A percentile compares a stretch with the other conserved stretches of the same genome.
Evolutionary conservation across 2,329 filamentous ascomycete genomes (phyloP).

Genomic region (Cladosporium velox): DNA sequence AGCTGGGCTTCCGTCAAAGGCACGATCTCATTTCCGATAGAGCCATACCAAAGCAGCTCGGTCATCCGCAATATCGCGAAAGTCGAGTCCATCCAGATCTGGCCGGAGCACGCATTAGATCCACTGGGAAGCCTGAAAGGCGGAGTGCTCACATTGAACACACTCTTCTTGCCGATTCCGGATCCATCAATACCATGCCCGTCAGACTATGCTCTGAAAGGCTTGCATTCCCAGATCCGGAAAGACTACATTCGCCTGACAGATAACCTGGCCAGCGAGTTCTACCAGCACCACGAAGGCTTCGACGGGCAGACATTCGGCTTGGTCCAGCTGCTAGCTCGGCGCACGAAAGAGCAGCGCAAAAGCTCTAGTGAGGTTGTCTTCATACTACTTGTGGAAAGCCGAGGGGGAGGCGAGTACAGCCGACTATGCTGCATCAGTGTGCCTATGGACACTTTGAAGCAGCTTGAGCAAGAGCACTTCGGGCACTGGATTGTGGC

Average conservation of each 20-base stretch:
- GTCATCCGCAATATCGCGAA: conserved; percentile 4
- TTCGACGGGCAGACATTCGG: conserved; percentile 15
- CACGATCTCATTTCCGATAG: neutral
- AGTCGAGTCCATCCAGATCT: conserved; percentile 7
- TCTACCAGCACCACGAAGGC: conserved; percentile 17
- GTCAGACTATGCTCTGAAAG: neutral
- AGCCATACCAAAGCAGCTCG: neutral
- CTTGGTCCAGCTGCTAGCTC: conserved; percentile 8
- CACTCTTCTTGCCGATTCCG: neutral
- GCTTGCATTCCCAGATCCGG: neutral
- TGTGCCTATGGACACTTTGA: neutral
- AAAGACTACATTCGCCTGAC: neutral
- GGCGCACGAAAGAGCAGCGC: neutral
- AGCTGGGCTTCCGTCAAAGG: conserved; percentile 21
- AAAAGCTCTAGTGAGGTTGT: neutral
- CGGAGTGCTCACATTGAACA: neutral
- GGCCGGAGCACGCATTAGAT: neutral
- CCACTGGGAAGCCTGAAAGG: neutral
- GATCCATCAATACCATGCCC: neutral
- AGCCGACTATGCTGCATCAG: conserved; percentile 1
- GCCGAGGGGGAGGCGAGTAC: conserved; percentile 6
- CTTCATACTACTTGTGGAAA: conserved; percentile 20
- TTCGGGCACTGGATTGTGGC: neutral
- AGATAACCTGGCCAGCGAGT: conserved; percentile 7
- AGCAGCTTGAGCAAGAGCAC: neutral